A percentile compares a stretch with the other conserved stretches of the same genome.
Evolutionary conservation across 257 asterid genomes (phyloP).

Genomic region (Solanum etuberosum): DNA sequence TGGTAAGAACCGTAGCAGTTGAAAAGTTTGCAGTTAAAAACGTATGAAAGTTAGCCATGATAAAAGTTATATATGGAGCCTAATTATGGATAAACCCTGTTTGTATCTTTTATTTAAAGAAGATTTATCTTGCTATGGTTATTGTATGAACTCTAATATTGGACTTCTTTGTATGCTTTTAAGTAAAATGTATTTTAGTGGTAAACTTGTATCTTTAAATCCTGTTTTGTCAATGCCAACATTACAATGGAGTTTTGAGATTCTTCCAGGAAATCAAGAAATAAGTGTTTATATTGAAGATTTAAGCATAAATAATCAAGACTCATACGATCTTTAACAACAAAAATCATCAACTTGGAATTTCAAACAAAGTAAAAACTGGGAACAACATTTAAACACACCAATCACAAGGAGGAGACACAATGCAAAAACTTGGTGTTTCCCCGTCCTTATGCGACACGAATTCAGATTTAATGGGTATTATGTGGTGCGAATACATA

Average conservation of each 20-base stretch:
- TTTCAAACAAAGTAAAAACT: too few species aligned
- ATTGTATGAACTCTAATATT: too few species aligned
- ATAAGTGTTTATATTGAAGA: neutral
- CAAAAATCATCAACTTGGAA: too few species aligned
- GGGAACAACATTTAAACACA: too few species aligned
- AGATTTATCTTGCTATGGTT: neutral
- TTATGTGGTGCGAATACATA: too few species aligned
- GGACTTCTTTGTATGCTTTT: neutral
- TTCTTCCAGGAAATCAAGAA: too few species aligned
- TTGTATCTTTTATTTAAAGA: neutral
- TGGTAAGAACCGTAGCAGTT: neutral
- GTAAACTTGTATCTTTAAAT: neutral
- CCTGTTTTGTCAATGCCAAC: neutral
- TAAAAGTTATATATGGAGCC: neutral
- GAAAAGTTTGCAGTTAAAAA: too few species aligned
- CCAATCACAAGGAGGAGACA: too few species aligned
- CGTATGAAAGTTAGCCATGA: neutral
- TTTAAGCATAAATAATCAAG: neutral
- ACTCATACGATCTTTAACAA: too few species aligned
- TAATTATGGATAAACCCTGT: neutral
- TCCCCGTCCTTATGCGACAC: too few species aligned
- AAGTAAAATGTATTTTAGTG: neutral
- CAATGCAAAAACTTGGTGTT: too few species aligned
- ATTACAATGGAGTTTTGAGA: neutral
- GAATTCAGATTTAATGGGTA: rapidly evolving